These are phyloP conservation scores for Cystobasidiaceae sp. DNA, from an alignment of 1,284 basidiomycete genomes.

Conservation along the genomic window DNA sequence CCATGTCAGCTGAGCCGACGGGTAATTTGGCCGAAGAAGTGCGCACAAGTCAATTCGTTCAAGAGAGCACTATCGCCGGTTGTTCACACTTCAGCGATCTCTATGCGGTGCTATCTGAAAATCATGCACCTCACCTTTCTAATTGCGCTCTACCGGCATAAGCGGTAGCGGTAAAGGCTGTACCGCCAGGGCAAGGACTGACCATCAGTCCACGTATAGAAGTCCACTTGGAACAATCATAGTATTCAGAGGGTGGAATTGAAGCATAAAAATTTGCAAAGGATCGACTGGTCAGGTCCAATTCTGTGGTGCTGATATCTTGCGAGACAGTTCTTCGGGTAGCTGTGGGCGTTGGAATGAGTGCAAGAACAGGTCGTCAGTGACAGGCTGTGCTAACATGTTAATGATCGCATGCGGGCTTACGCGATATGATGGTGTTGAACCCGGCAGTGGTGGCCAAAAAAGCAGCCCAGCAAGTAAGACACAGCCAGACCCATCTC, in stretches of 20 bases:
- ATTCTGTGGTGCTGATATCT: neutral
- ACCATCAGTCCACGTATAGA: neutral
- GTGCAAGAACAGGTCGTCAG: too few relatives aligned
- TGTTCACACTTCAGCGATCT: too few relatives aligned
- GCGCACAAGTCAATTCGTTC: neutral
- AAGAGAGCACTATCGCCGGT: too few relatives aligned
- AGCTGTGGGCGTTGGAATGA: neutral
- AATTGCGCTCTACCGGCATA: slow-evolving; percentile 10
- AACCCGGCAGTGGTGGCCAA: slow-evolving; percentile 1
- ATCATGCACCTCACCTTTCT: neutral
- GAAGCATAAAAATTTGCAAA: slow-evolving; percentile 1
- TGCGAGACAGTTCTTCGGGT: neutral
- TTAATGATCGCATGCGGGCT: too few relatives aligned
- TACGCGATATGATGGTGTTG: slow-evolving; percentile 1
- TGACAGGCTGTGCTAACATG: too few relatives aligned
- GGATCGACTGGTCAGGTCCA: neutral
- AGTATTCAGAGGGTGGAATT: neutral
- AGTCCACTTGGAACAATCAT: neutral
- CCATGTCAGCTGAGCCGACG: too few relatives aligned
- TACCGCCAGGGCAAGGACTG: slow-evolving; percentile 6
- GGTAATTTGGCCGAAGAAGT: neutral
- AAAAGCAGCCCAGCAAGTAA: slow-evolving; percentile 2
- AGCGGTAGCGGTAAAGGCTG: slow-evolving; percentile 1
- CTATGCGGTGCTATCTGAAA: neutral
- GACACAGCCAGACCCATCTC: slow-evolving; percentile 4